Base-by-base conservation (phyloP, 2,329 filamentous ascomycete species). In the Lecanicillium sp. region DNA sequence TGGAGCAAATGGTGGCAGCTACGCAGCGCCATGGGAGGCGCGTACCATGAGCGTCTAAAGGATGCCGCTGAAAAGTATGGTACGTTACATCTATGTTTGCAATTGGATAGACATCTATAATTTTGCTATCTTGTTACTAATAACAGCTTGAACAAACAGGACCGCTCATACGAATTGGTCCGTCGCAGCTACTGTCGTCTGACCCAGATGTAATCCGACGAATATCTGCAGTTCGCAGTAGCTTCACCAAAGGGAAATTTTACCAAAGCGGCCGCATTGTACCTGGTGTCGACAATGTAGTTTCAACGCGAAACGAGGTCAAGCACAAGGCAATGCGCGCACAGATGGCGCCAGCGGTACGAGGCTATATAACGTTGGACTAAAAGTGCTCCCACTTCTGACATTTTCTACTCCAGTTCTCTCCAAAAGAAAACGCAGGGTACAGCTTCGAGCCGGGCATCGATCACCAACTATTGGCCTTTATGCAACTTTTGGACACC, bases 211-310 rank as follows among this genome's bases (percentile, higher is more conserved):
- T 64, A 17, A 38, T 68, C 9, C 57, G 58, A 16, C 54, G 47
- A 16, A 62, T 67, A 50, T 57, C 54, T 6, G 52, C 50, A 1
- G 62, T 59, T 3, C 56, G 63, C 11, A 60, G 58, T 18, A 40
- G 43, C 5, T 68, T 67, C 41, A 51, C 45, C 3, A 58, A 62
- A 2, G 57, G 57, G 0, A 46, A 45, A 1, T 74, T 69, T 60
- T 75, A 74, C 48, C 56, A 63, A 41, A 65, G 62, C 4, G 60
- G 70, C 40, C 63, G 66, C 12, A 61, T 80, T 43, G 67, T 78
- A 41, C 68, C 71, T 0, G 62, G 68, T n/a, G 57, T 65, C 18
- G 68, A 76, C 44, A 75, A 71, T 42, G 61, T 78, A 5, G 65
- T 76, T 27, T 72, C 68, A 1, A 57, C 65, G 28, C 59, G 65